These are phyloP conservation scores for Tylopilus sp. DNA, from an alignment of 768 basidiomycete genomes.

Conservation along the genomic window DNA sequence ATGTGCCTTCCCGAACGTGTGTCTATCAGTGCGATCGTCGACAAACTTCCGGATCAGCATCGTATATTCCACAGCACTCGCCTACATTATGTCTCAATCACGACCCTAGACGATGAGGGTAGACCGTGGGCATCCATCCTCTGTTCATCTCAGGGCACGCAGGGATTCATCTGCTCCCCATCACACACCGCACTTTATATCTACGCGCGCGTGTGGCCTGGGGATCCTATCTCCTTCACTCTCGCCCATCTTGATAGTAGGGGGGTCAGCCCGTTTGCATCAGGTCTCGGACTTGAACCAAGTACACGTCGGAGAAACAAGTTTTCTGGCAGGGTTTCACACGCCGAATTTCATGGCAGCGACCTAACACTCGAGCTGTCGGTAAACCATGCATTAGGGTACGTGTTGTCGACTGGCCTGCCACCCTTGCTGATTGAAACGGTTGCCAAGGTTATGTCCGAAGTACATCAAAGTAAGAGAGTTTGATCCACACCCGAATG, in stretches of 20 bases:
- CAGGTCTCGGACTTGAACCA: slow-evolving; percentile 60
- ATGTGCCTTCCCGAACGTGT: too few relatives aligned
- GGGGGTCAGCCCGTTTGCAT: slow-evolving; percentile 36
- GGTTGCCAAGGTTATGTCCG: too few relatives aligned
- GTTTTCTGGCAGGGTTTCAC: slow-evolving; percentile 48
- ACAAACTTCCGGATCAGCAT: slow-evolving; percentile 8
- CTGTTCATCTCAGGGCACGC: slow-evolving; percentile 24
- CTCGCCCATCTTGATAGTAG: slow-evolving; percentile 10
- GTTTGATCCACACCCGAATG: too few relatives aligned
- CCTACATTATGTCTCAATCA: slow-evolving; percentile 24
- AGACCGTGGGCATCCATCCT: slow-evolving; percentile 34
- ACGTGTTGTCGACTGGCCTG: too few relatives aligned
- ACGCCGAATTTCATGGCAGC: slow-evolving; percentile 27
- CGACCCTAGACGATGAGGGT: slow-evolving; percentile 24
- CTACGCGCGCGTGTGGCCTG: slow-evolving; percentile 28
- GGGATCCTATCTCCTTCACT: slow-evolving; percentile 51
- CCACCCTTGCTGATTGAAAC: neutral
- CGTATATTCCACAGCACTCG: slow-evolving; percentile 30
- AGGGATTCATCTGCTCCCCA: slow-evolving; percentile 29
- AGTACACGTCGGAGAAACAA: slow-evolving; percentile 58
- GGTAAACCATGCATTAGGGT: slow-evolving; percentile 62
- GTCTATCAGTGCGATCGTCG: too few relatives aligned
- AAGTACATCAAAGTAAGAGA: too few relatives aligned
- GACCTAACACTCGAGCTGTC: slow-evolving; percentile 37
- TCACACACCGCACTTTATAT: slow-evolving; percentile 14